Percentiles rank a stretch among this genome's conserved stretches.
Conservation (phyloP, 2,329 filamentous ascomycete species). For the Rhexocercosporidium sp. region DNA sequence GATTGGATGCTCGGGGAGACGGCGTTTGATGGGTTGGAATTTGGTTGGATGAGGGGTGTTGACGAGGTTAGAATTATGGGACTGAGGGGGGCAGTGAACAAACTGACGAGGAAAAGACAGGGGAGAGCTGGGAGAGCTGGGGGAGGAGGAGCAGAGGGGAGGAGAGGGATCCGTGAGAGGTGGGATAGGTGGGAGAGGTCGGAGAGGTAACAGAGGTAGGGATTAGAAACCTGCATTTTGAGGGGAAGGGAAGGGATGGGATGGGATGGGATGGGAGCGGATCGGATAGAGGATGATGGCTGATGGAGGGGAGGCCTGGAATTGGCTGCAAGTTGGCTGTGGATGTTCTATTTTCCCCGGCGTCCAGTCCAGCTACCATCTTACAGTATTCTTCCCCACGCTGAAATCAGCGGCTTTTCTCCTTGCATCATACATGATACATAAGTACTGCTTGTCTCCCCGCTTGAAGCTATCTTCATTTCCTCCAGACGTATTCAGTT, state of each 20-base stretch:
- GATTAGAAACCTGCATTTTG: not conserved
- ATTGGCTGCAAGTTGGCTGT: not conserved
- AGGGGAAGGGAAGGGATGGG: not conserved
- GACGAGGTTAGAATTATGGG: too few relatives aligned
- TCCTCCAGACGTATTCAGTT: constrained; percentile 8
- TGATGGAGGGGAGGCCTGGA: not conserved
- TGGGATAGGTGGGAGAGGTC: not conserved
- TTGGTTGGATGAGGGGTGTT: not conserved
- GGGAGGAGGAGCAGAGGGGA: not conserved
- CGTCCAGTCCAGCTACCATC: too few relatives aligned
- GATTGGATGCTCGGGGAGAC: not conserved
- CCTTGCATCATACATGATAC: not conserved
- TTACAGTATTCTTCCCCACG: not conserved
- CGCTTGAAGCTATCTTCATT: not conserved
- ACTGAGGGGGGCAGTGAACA: not conserved
- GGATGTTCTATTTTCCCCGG: too few relatives aligned
- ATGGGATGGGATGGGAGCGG: not conserved
- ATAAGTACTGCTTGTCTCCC: not conserved
- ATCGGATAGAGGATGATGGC: not conserved
- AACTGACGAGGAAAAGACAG: not conserved
- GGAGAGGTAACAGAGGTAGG: not conserved
- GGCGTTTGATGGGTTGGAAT: constrained; percentile 3
- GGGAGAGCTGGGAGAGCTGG: not conserved
- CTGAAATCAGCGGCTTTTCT: not conserved
- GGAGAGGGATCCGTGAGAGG: not conserved